phyloP scores from a whole-genome alignment of 768 basidiomycete genomes.

The Lactarius psammicola region DNA sequence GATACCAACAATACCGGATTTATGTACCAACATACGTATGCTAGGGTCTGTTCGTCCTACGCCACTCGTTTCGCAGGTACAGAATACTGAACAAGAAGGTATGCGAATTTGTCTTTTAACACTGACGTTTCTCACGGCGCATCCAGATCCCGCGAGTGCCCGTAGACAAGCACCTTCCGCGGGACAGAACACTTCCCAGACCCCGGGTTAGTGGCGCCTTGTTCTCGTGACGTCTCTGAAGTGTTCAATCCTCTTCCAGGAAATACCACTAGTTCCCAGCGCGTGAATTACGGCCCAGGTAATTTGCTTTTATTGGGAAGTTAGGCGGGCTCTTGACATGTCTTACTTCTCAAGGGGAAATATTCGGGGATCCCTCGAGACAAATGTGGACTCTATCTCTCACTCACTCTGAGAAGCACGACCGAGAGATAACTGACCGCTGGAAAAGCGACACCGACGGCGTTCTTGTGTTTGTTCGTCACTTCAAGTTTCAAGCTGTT shows the following conservation, averaged over 20 bases:
- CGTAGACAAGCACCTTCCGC: too few species aligned
- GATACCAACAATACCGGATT: too few species aligned
- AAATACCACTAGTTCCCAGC: neutral
- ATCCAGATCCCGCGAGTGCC: too few species aligned
- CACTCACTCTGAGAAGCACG: neutral
- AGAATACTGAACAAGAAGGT: too few species aligned
- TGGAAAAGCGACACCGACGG: neutral
- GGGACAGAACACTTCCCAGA: too few species aligned
- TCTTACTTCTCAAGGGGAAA: neutral
- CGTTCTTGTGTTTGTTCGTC: neutral
- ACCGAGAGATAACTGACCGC: neutral
- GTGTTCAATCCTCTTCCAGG: neutral
- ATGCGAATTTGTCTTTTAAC: too few species aligned
- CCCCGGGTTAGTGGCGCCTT: neutral
- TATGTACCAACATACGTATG: too few species aligned
- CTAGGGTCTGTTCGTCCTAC: too few species aligned
- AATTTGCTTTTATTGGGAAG: neutral
- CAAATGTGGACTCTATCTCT: slow-evolving; percentile 8
- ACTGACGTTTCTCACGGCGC: too few species aligned
- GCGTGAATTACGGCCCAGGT: neutral
- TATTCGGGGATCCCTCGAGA: slow-evolving; percentile 2
- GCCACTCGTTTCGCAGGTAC: neutral
- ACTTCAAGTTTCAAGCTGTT: neutral
- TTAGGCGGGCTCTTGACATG: neutral
- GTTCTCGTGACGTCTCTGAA: neutral